These are phyloP conservation scores for Moringa oleifera DNA, from an alignment of 345 rosid genomes.

Conservation along the genomic window DNA sequence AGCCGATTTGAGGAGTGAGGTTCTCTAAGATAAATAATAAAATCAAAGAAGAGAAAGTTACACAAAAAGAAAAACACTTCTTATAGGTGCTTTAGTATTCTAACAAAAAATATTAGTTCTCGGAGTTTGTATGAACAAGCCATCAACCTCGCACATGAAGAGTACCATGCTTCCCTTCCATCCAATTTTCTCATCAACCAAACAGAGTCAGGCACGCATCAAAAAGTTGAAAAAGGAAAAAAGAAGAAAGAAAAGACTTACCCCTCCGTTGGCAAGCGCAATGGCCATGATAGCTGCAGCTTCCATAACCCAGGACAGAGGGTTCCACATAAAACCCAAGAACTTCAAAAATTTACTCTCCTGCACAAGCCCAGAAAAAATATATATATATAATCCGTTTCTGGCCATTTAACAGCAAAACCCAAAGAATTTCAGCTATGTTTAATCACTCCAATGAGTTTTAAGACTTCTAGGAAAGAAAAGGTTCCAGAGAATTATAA, in stretches of 20 bases:
- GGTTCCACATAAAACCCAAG: slow-evolving; percentile 71
- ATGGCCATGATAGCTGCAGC: slow-evolving; percentile 75
- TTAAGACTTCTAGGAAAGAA: not conserved
- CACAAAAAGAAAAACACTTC: too few relatives aligned
- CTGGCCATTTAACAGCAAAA: not conserved
- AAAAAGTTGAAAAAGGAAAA: too few relatives aligned
- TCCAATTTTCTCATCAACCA: too few relatives aligned
- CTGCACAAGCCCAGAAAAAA: slow-evolving; percentile 27
- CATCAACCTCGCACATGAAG: too few relatives aligned
- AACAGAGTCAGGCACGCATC: too few relatives aligned
- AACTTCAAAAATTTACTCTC: slow-evolving; percentile 57
- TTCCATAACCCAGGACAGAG: too few relatives aligned
- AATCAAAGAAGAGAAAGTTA: not conserved
- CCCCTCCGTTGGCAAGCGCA: slow-evolving; percentile 71
- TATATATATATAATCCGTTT: not conserved
- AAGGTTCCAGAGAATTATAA: not conserved
- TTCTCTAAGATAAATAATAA: not conserved
- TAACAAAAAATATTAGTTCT: not conserved
- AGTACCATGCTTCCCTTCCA: too few relatives aligned
- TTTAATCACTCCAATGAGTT: not conserved
- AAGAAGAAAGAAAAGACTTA: slow-evolving; percentile 27
- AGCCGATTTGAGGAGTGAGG: not conserved
- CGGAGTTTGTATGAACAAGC: not conserved
- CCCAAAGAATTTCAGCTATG: slow-evolving; percentile 5
- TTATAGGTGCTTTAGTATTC: not conserved